These are phyloP conservation scores for Globisporangium spinosum DNA, from an alignment of 352 stramenopile genomes.

Conservation along the genomic window DNA sequence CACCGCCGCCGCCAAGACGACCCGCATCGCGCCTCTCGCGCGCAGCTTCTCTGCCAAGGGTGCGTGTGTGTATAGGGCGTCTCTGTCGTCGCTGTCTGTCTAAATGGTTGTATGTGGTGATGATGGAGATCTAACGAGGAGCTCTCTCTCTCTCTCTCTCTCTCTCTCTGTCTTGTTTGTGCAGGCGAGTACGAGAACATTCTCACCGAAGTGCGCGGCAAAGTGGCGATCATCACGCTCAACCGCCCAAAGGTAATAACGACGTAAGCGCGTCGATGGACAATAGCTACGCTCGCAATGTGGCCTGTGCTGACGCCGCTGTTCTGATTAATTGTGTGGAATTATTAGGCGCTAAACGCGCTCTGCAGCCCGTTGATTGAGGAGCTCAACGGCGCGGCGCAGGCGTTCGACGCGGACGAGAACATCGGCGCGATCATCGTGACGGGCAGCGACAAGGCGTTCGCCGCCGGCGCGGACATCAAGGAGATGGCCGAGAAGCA, in stretches of 20 bases:
- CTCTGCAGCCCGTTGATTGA: constrained; percentile 93
- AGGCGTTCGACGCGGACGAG: constrained; percentile 90
- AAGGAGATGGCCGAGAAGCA: constrained; percentile 94
- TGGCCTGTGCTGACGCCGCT: background rate
- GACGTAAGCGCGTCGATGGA: background rate
- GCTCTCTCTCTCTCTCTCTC: background rate
- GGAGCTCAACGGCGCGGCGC: constrained; percentile 93
- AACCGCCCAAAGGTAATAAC: constrained; percentile 92
- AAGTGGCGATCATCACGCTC: constrained; percentile 94
- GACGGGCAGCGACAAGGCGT: constrained; percentile 95
- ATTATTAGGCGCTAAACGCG: constrained; percentile 91
- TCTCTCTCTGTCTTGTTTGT: constrained; percentile 4
- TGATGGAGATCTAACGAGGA: background rate
- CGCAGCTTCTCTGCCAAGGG: constrained; percentile 58
- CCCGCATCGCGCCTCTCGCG: constrained; percentile 22
- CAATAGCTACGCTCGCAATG: background rate
- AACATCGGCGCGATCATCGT: constrained; percentile 95
- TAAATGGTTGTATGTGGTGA: background rate
- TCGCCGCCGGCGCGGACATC: constrained; percentile 96
- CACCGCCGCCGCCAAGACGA: constrained; percentile 20
- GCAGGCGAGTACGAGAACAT: constrained; percentile 86
- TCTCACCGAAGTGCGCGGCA: constrained; percentile 78
- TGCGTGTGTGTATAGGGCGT: constrained; percentile 11
- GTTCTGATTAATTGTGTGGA: background rate
- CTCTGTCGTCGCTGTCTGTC: background rate